phyloP scores from a whole-genome alignment of 306 rosid genomes.

The Cercis canadensis region DNA sequence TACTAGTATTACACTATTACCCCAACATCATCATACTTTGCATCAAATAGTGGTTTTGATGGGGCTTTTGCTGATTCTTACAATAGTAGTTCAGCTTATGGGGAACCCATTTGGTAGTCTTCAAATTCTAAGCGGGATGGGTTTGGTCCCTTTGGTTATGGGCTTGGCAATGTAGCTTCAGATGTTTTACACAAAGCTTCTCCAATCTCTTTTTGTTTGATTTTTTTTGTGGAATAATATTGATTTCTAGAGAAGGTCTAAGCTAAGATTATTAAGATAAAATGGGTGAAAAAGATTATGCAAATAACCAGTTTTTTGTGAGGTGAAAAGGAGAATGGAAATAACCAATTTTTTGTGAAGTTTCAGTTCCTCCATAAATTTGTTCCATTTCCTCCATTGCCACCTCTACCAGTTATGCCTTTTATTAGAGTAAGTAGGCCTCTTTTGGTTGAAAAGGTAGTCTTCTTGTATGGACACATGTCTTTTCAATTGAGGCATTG shows the following conservation, averaged over 20 bases:
- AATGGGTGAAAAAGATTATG: neutral
- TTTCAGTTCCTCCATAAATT: neutral
- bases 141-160: constrained; percentile 84
- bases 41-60: constrained; percentile 85
- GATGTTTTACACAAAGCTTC: constrained; percentile 81
- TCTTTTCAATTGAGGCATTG: constrained; percentile 6
- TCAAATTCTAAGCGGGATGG: constrained; percentile 81
- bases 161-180: constrained; percentile 73
- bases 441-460: constrained; percentile 3
- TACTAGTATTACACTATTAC: constrained; percentile 54
- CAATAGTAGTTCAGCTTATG: constrained; percentile 66
- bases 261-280: constrained; percentile 1
- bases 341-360: neutral
- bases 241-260: neutral
- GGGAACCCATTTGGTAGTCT: constrained; percentile 90
- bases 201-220: constrained; percentile 31
- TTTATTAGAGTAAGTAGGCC: neutral
- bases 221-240: too few species aligned
- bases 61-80: constrained; percentile 76
- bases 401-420: constrained; percentile 5
- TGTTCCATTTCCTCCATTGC: neutral
- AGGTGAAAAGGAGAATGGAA: too few species aligned
- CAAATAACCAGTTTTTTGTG: neutral
- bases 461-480: neutral
- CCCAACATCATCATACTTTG: constrained; percentile 71